Percentiles rank a stretch among this genome's conserved stretches.
These are phyloP conservation scores for Lachancea lanzarotensis DNA, from an alignment of 805 yeast genomes.

Conservation along the genomic window DNA sequence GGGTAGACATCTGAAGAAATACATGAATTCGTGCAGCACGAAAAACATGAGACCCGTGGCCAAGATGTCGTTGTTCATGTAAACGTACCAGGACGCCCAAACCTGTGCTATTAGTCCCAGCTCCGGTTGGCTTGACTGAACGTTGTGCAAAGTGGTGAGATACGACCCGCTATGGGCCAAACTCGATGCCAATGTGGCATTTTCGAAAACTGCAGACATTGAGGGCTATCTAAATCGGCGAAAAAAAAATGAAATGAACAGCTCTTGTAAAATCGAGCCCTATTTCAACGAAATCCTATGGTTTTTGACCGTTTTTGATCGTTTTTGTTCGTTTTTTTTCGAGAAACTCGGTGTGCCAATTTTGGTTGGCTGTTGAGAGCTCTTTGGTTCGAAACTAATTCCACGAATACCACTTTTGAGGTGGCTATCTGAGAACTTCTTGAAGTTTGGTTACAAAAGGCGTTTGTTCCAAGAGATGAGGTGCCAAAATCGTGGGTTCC, in stretches of 20 bases:
- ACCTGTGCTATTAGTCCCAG: constrained; percentile 53
- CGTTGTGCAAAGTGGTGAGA: constrained; percentile 32
- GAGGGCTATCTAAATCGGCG: too few species aligned
- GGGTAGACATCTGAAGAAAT: constrained; percentile 88
- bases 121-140: constrained; percentile 37
- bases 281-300: neutral
- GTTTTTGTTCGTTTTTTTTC: neutral
- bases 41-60: constrained; percentile 90
- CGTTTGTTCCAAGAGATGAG: too few species aligned
- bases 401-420: too few species aligned
- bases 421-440: too few species aligned
- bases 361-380: too few species aligned
- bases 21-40: constrained; percentile 75
- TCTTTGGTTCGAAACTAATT: too few species aligned
- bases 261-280: too few species aligned
- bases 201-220: constrained; percentile 33
- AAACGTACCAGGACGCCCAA: constrained; percentile 89
- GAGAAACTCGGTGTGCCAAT: too few species aligned
- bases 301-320: neutral
- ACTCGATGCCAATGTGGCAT: constrained; percentile 27
- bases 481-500: too few species aligned
- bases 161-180: constrained; percentile 26
- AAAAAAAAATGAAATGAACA: neutral
- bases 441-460: too few species aligned
- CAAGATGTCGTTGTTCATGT: constrained; percentile 76